A percentile compares a stretch with the other conserved stretches of the same genome.
Conservation (phyloP, 495 filamentous ascomycete species). For the Aspergillus ostianus region DNA sequence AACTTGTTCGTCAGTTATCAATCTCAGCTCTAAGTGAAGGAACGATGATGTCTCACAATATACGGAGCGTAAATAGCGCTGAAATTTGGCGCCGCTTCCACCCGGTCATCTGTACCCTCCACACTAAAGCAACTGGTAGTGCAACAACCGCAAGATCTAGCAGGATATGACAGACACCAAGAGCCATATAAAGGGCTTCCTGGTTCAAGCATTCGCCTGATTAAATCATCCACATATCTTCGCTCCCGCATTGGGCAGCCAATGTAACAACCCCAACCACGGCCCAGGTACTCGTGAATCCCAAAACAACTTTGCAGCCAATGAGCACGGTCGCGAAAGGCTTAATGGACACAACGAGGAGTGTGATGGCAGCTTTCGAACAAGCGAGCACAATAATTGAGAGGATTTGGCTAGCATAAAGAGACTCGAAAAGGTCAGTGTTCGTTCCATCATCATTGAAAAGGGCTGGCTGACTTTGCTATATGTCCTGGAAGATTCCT, state of each 20-base stretch:
- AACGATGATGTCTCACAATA: not conserved
- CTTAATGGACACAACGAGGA: constrained; percentile 13
- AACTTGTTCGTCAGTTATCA: not conserved
- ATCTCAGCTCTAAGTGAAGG: not conserved
- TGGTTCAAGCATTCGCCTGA: not conserved
- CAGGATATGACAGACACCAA: not conserved
- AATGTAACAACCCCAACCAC: not conserved
- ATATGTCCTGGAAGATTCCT: not conserved
- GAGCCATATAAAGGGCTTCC: not conserved
- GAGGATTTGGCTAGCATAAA: constrained; percentile 9
- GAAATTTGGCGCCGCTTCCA: not conserved
- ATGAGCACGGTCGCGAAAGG: constrained; percentile 14
- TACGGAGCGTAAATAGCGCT: not conserved
- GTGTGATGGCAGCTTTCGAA: constrained; percentile 16
- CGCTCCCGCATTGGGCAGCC: not conserved
- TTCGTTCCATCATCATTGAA: not conserved
- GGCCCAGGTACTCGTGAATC: not conserved
- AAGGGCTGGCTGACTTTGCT: not conserved
- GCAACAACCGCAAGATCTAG: not conserved
- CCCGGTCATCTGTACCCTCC: not conserved
- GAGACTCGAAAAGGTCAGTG: not conserved
- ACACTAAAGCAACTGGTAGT: not conserved
- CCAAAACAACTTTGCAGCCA: not conserved
- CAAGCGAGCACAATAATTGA: constrained; percentile 15
- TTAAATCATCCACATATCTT: not conserved